Evolutionary conservation across 2,329 filamentous ascomycete genomes (phyloP), one percentile per base, ranked within the genome.

Genomic region (Monilinia polystroma): DNA sequence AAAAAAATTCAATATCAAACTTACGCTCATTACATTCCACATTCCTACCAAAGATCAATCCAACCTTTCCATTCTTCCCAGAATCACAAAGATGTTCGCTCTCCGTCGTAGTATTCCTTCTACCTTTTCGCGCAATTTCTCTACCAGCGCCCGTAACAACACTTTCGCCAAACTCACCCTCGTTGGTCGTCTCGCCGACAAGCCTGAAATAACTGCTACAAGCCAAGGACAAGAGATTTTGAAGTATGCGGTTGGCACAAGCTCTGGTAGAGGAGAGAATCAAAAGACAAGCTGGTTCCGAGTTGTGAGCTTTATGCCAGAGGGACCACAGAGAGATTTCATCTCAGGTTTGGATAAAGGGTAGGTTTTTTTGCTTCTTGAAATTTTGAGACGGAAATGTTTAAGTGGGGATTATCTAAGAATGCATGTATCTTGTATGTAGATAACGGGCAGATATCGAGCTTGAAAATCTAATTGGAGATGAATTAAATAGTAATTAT

Each of bases 211-310:
- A 72, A 83, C 85, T 49, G 78, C 87, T 68, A 91, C 90, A 58
- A 84, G 85, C 74, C 88, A 81, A 63, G 92, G 92, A 67, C 84
- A 84, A 70, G 90, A 96, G 70, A 75, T 96, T 67, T 77, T 98
- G 75, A 86, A 85, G 74, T 98, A 96, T 78, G 81, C 87, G 5
- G 81, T 99, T 70, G 93, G 87, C 63, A 90, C 87, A 74, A 88
- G 81, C 78, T 78, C 77, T 68, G 92, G 92, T 18, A 80, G 82
- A 69, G 81, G 80, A 71, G 90, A 94, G 20, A 90, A 91, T 79
- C 83, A 87, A 76, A 84, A 87, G 76, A 91, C 90, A 41, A 95
- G 89, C 82, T 98, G 91, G 90, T 98, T 96, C 84, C 84, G 84
- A 67, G 83, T 98, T 66, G 83, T 87, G 45, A 87, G 84, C 80